Evolutionary conservation across 2,329 filamentous ascomycete genomes (phyloP).

Genomic region (Xylaria digitata): DNA sequence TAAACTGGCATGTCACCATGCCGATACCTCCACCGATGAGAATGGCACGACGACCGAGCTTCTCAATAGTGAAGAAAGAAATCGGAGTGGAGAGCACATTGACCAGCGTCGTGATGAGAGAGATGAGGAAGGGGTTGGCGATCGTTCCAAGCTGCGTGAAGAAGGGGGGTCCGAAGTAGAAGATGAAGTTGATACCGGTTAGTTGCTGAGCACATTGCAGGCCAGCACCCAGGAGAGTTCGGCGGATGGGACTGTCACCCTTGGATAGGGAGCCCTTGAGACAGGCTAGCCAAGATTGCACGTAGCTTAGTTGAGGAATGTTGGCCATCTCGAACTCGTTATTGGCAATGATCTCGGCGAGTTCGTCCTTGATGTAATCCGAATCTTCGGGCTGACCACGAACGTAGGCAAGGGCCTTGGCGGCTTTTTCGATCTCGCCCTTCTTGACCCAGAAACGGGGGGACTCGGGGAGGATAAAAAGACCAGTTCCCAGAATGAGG

Average conservation of each 20-base stretch:
- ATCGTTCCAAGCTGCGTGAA: conserved; percentile 74
- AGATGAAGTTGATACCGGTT: conserved; percentile 78
- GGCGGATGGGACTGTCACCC: conserved; percentile 67
- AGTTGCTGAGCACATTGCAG: conserved; percentile 51
- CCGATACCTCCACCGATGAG: conserved; percentile 75
- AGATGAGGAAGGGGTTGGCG: conserved; percentile 75
- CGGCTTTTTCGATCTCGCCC: conserved; percentile 70
- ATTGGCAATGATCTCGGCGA: conserved; percentile 80
- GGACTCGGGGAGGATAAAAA: conserved; percentile 67
- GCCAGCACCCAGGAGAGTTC: conserved; percentile 56
- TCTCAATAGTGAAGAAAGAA: conserved; percentile 79
- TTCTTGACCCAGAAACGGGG: conserved; percentile 79
- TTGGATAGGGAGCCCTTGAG: conserved; percentile 66
- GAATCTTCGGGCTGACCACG: conserved; percentile 74
- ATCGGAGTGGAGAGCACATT: conserved; percentile 78
- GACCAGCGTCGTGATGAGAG: conserved; percentile 79
- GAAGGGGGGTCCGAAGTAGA: conserved; percentile 77
- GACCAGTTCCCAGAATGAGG: conserved; percentile 52
- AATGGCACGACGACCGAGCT: conserved; percentile 74
- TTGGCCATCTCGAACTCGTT: conserved; percentile 74
- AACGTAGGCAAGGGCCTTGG: conserved; percentile 66
- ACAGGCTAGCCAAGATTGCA: conserved; percentile 69
- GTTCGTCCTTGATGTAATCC: conserved; percentile 73
- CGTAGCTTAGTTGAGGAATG: conserved; percentile 67
- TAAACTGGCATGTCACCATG: conserved; percentile 77